Percentiles rank a stretch among this genome's conserved stretches.
phyloP scores from a whole-genome alignment of 768 basidiomycete genomes.

The Hortiboletus flavorubellus region DNA sequence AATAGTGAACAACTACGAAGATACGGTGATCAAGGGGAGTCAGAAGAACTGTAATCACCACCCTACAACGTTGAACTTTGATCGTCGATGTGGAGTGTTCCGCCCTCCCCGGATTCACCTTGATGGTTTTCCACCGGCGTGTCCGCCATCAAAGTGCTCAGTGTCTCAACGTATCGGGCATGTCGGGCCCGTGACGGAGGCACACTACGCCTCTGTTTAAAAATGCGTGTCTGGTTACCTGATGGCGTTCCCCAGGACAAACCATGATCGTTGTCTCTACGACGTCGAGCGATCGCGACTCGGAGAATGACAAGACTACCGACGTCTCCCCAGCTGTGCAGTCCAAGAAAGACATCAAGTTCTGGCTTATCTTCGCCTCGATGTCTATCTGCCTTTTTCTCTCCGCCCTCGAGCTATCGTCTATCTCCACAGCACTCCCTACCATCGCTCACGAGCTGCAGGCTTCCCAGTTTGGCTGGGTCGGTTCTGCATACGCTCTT shows the following conservation, averaged over 20 bases:
- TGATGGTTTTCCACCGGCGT: neutral
- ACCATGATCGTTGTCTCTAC: neutral
- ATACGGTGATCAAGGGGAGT: neutral
- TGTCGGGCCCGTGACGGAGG: neutral
- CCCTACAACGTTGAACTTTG: neutral
- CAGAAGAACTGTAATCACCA: neutral
- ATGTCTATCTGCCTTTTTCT: conserved; percentile 25
- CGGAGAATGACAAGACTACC: neutral
- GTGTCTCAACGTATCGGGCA: neutral
- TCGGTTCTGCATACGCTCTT: conserved; percentile 36
- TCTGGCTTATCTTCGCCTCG: conserved; percentile 30
- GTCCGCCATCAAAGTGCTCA: neutral
- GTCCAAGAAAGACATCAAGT: conserved; percentile 14
- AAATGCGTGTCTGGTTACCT: neutral
- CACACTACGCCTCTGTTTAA: neutral
- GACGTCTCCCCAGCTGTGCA: neutral
- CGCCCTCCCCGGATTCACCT: neutral
- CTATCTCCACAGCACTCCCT: conserved; percentile 32
- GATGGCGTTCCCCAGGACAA: neutral
- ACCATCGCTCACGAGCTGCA: conserved; percentile 30
- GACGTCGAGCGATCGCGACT: neutral
- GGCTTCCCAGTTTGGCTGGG: conserved; percentile 34
- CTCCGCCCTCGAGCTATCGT: conserved; percentile 27
- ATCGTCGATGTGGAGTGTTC: conserved; percentile 1
- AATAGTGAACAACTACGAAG: neutral